phyloP scores from a whole-genome alignment of 768 basidiomycete species.

The Calocybe indica region DNA sequence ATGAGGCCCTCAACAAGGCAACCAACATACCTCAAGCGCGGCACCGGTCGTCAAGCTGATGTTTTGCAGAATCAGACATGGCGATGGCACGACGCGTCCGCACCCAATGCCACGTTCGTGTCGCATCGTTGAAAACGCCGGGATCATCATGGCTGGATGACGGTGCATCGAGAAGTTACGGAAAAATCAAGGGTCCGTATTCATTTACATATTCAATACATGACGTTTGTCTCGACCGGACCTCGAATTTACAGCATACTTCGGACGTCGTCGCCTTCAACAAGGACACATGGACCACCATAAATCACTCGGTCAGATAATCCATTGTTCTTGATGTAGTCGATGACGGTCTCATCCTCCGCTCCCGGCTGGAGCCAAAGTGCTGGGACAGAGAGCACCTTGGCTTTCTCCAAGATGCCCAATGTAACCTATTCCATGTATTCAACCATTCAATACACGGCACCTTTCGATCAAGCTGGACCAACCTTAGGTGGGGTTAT shows the following conservation, averaged over 20 bases:
- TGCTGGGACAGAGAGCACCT: conserved; percentile 62
- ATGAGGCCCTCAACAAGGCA: no score
- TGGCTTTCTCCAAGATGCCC: conserved; percentile 57
- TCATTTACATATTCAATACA: neutral
- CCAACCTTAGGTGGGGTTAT: conserved; percentile 70
- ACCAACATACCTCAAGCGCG: neutral
- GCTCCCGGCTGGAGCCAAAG: conserved; percentile 93
- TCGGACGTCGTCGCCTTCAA: conserved; percentile 60
- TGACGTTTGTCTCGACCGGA: neutral
- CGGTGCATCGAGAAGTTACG: no score
- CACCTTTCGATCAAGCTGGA: neutral
- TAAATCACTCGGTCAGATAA: conserved; percentile 66
- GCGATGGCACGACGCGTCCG: conserved; percentile 2
- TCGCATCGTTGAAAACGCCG: conserved; percentile 5
- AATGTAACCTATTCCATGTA: conserved; percentile 54
- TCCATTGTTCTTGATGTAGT: conserved; percentile 61
- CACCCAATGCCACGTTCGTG: conserved; percentile 3
- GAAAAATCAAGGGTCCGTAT: neutral
- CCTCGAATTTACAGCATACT: conserved; percentile 19
- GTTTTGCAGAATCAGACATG: conserved; percentile 6
- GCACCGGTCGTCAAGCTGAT: neutral
- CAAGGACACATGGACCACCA: conserved; percentile 80
- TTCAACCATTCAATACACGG: neutral
- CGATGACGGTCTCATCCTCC: conserved; percentile 55
- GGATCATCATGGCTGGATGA: neutral